Conservation (phyloP, 2,329 filamentous ascomycete species). For the Dothistroma septosporum region DNA sequence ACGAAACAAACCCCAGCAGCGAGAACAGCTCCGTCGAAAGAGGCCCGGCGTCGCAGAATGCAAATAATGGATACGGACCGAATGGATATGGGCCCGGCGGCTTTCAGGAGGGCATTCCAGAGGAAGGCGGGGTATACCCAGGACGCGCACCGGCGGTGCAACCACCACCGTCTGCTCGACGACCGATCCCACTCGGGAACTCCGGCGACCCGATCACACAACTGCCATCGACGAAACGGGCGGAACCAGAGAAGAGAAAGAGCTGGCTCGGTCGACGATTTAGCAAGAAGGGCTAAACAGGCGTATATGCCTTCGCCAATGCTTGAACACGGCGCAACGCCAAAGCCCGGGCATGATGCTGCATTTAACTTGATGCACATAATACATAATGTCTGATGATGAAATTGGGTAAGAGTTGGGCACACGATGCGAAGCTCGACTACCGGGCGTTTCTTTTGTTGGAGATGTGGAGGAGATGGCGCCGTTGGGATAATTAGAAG, state of each 20-base stretch:
- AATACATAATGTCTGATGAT: conserved; percentile 10
- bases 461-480: not conserved
- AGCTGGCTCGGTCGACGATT: conserved; percentile 85
- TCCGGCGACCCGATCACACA: conserved; percentile 14
- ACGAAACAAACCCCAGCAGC: conserved; percentile 86
- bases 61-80: conserved; percentile 54
- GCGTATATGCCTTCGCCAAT: not conserved
- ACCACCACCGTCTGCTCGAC: conserved; percentile 28
- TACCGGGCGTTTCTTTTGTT: not conserved
- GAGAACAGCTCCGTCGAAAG: conserved; percentile 86
- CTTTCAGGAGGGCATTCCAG: conserved; percentile 39
- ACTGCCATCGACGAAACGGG: conserved; percentile 26
- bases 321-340: not conserved
- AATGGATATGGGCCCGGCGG: conserved; percentile 34
- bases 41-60: conserved; percentile 12
- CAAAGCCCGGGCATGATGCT: not conserved
- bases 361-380: conserved; percentile 5
- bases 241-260: conserved; percentile 67
- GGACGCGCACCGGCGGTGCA: conserved; percentile 24
- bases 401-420: not conserved
- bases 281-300: conserved; percentile 54
- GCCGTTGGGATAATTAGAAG: not conserved
- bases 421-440: not conserved
- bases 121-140: conserved; percentile 31
- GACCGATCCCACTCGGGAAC: conserved; percentile 30